Evolutionary conservation across 2,329 filamentous ascomycete species (phyloP).

Genomic region (Zelopaecilomyces penicillatus): DNA sequence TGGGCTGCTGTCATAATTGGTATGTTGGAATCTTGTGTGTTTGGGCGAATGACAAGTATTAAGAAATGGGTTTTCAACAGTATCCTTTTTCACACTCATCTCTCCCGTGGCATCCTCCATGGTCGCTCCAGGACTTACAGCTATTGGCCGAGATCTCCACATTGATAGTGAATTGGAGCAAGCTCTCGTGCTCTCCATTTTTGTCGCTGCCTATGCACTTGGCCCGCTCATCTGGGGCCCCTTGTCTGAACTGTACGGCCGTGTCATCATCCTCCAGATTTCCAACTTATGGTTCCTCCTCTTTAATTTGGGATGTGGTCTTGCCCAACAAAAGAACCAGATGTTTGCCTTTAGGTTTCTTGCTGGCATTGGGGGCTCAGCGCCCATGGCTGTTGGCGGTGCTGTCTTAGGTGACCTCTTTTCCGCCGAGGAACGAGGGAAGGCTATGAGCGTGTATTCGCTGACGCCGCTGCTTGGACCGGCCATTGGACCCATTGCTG

Average conservation of each 20-base stretch:
- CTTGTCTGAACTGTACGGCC: constrained; percentile 51
- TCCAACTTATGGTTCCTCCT: constrained; percentile 51
- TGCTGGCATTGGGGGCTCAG: constrained; percentile 49
- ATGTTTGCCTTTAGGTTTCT: constrained; percentile 55
- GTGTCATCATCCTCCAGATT: constrained; percentile 34
- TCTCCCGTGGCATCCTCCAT: constrained; percentile 52
- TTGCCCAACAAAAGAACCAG: constrained; percentile 53
- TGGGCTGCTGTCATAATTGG: constrained; percentile 43
- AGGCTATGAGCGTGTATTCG: constrained; percentile 55
- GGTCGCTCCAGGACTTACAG: constrained; percentile 41
- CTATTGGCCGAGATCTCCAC: constrained; percentile 45
- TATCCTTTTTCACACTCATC: constrained; percentile 51
- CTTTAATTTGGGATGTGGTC: constrained; percentile 53
- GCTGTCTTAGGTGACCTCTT: constrained; percentile 58
- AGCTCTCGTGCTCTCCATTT: constrained; percentile 35
- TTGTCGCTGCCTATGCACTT: constrained; percentile 39
- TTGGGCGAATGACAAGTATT: too few species aligned
- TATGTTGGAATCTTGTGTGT: constrained; percentile 7
- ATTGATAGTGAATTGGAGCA: constrained; percentile 37
- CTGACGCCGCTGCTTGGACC: constrained; percentile 53
- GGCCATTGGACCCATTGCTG: constrained; percentile 38
- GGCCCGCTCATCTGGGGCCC: constrained; percentile 57
- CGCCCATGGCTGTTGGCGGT: constrained; percentile 58
- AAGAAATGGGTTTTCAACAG: constrained; percentile 1
- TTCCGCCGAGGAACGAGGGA: constrained; percentile 47